A percentile compares a stretch with the other conserved stretches of the same genome.
phyloP scores from a whole-genome alignment of 495 filamentous ascomycete species.

The Venustampulla echinocandica region DNA sequence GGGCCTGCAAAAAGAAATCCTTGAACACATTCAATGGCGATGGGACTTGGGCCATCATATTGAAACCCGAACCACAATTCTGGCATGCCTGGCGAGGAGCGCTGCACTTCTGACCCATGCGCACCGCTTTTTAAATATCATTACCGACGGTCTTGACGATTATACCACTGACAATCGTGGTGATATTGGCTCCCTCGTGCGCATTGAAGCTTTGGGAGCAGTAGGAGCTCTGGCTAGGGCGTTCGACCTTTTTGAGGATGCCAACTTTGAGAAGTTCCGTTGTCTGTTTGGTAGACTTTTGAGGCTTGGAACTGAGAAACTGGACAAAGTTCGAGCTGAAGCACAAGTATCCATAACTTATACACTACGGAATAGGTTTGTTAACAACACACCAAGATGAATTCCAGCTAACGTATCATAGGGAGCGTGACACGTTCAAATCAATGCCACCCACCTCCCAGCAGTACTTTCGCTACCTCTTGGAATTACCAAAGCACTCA shows the following conservation, averaged over 20 bases:
- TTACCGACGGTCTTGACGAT: conserved; percentile 60
- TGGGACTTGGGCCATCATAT: conserved; percentile 39
- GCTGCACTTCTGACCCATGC: conserved; percentile 29
- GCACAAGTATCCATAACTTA: conserved; percentile 44
- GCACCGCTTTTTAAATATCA: conserved; percentile 29
- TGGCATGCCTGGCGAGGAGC: conserved; percentile 48
- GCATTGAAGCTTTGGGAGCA: conserved; percentile 66
- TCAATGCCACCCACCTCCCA: conserved; percentile 29
- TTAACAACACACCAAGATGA: too few relatives aligned
- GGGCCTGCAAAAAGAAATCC: conserved; percentile 1
- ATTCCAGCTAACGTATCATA: too few relatives aligned
- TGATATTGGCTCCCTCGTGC: conserved; percentile 77
- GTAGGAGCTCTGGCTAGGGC: neutral
- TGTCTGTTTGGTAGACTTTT: conserved; percentile 37
- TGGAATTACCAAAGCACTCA: conserved; percentile 33
- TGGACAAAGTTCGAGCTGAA: conserved; percentile 73
- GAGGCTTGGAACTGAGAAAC: conserved; percentile 72
- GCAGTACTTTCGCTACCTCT: conserved; percentile 41
- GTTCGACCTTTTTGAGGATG: neutral
- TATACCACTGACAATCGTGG: conserved; percentile 82
- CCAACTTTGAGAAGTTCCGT: conserved; percentile 2
- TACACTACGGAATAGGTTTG: conserved; percentile 10
- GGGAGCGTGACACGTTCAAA: too few relatives aligned
- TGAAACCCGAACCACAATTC: conserved; percentile 50
- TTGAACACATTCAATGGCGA: conserved; percentile 10